Percentiles rank a stretch among this genome's conserved stretches.
phyloP scores from a whole-genome alignment of 2,329 filamentous ascomycete species.

The Fusarium tuaranense region DNA sequence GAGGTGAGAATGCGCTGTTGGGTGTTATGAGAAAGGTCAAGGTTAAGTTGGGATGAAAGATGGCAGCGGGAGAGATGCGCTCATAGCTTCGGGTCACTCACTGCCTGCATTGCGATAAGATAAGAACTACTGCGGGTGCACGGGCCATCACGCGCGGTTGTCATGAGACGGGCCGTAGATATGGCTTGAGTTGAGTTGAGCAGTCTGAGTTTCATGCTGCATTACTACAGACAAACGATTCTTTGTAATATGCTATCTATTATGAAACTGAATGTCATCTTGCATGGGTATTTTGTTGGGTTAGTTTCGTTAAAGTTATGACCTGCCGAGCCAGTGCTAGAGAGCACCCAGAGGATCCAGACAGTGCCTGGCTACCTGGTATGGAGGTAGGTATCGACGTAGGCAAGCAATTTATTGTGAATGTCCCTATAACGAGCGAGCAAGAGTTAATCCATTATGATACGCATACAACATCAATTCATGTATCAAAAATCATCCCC shows the following conservation, averaged over 20 bases:
- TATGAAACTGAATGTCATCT: neutral
- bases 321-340: too few relatives aligned
- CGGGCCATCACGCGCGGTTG: conserved; percentile 9
- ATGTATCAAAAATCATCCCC: neutral
- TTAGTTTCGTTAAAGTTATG: too few relatives aligned
- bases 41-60: conserved; percentile 17
- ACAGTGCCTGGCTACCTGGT: too few relatives aligned
- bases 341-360: too few relatives aligned
- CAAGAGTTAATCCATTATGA: neutral
- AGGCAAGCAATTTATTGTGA: too few relatives aligned
- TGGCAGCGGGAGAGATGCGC: neutral
- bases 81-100: neutral
- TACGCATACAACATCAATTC: neutral
- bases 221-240: neutral
- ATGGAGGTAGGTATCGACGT: too few relatives aligned
- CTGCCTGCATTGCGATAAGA: conserved; percentile 21
- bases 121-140: conserved; percentile 11
- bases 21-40: neutral
- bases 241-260: neutral
- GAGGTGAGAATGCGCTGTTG: neutral
- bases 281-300: neutral
- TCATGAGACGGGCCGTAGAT: neutral
- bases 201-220: neutral
- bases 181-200: neutral
- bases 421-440: too few relatives aligned